A percentile compares a stretch with the other conserved stretches of the same genome.
Conservation (phyloP, 1,284 basidiomycete species). For the Leccinum subspadiceum region DNA sequence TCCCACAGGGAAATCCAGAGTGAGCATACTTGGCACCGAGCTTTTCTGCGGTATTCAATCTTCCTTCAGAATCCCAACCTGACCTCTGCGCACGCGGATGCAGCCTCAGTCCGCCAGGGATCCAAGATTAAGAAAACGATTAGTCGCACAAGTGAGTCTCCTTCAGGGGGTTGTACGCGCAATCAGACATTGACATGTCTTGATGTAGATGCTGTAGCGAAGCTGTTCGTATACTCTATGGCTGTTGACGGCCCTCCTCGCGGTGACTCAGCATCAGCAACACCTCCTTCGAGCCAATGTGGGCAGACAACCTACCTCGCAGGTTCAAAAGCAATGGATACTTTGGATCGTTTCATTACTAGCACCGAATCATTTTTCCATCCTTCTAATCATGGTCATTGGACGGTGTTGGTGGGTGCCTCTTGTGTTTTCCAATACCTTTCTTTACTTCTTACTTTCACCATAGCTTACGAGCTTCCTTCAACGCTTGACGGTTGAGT, state of each 20-base stretch:
- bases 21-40: constrained; percentile 29
- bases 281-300: constrained; percentile 57
- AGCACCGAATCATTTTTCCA: constrained; percentile 95
- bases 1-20: constrained; percentile 67
- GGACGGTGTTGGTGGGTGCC: constrained; percentile 62
- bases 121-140: constrained; percentile 78
- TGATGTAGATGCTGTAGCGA: constrained; percentile 74
- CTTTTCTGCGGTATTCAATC: constrained; percentile 4
- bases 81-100: constrained; percentile 69
- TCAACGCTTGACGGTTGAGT: constrained; percentile 72
- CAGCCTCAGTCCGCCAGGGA: constrained; percentile 59
- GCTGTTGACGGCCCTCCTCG: constrained; percentile 71
- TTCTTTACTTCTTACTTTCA: constrained; percentile 19
- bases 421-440: not conserved
- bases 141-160: constrained; percentile 61
- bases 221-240: constrained; percentile 91
- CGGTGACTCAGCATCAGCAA: constrained; percentile 44
- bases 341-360: constrained; percentile 85
- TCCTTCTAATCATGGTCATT: constrained; percentile 76
- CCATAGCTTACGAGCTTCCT: constrained; percentile 33
- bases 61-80: constrained; percentile 53
- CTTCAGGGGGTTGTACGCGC: not conserved
- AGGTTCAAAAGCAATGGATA: constrained; percentile 88
- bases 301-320: constrained; percentile 63
- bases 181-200: constrained; percentile 1